A percentile compares a stretch with the other conserved stretches of the same genome.
Evolutionary conservation across 257 asterid species (phyloP).

Genomic region (Nemophila menziesii): DNA sequence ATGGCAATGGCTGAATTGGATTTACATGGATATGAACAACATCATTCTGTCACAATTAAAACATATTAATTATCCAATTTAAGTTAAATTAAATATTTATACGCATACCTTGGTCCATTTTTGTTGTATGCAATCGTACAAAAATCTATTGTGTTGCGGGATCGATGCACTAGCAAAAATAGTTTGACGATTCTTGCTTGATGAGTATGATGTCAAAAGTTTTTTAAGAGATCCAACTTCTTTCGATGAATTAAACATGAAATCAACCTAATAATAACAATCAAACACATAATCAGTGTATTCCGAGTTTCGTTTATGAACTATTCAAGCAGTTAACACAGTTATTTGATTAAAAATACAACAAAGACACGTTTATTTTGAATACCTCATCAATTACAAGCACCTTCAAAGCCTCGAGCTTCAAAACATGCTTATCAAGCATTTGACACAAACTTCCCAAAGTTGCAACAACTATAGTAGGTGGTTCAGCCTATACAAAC

Average conservation of each 20-base stretch:
- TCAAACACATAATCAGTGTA: neutral
- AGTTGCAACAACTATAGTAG: constrained; percentile 78
- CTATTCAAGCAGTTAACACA: neutral
- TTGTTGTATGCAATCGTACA: constrained; percentile 74
- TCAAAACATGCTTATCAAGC: constrained; percentile 69
- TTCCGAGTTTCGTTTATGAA: neutral
- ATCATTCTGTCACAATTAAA: constrained; percentile 45
- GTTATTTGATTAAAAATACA: neutral
- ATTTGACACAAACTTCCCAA: constrained; percentile 72
- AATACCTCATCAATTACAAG: constrained; percentile 94
- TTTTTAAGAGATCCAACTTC: constrained; percentile 66
- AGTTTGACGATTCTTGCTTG: constrained; percentile 68
- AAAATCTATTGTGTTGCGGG: constrained; percentile 80
- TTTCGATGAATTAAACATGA: constrained; percentile 78
- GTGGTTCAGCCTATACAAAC: constrained; percentile 70
- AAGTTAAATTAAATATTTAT: too few species aligned
- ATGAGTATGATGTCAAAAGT: constrained; percentile 72
- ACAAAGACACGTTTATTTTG: constrained; percentile 4
- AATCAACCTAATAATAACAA: constrained; percentile 64
- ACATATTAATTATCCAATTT: constrained; percentile 7
- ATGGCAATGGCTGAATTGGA: constrained; percentile 77
- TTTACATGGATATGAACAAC: constrained; percentile 74
- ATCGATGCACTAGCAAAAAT: constrained; percentile 88
- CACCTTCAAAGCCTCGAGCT: constrained; percentile 64
- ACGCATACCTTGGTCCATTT: constrained; percentile 86